A percentile compares a stretch with the other conserved stretches of the same genome.
Conservation (phyloP, 2,329 filamentous ascomycete genomes). For the Sporothrix pallida region DNA sequence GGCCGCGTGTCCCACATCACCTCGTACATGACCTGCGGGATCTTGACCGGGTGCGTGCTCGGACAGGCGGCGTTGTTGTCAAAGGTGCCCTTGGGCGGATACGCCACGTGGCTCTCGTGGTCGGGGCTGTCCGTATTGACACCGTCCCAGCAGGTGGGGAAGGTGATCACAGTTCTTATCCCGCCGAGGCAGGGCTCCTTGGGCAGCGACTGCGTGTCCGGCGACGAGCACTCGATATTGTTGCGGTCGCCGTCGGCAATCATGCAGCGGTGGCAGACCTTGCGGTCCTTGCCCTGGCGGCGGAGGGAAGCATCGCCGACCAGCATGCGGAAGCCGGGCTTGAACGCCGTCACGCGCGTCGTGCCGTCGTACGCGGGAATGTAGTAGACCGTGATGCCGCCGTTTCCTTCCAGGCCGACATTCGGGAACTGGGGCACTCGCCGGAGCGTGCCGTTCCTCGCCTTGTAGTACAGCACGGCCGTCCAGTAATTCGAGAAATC, state of each 20-base stretch:
- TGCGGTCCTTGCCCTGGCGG: constrained; percentile 35
- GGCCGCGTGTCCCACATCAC: constrained; percentile 39
- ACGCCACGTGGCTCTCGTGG: constrained; percentile 44
- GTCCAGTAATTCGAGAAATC: constrained; percentile 48
- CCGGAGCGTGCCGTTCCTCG: constrained; percentile 42
- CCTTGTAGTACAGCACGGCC: constrained; percentile 42
- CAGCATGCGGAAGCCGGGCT: constrained; percentile 19
- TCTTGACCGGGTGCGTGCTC: constrained; percentile 38
- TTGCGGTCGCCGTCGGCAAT: constrained; percentile 33
- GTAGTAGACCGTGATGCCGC: constrained; percentile 49
- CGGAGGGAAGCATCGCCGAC: constrained; percentile 14
- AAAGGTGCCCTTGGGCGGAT: constrained; percentile 35
- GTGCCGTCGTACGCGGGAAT: constrained; percentile 48
- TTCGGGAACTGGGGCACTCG: constrained; percentile 35
- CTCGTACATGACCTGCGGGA: constrained; percentile 40
- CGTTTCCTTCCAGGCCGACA: constrained; percentile 19
- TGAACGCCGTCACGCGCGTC: constrained; percentile 32
- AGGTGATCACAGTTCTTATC: constrained; percentile 52
- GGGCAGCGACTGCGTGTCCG: constrained; percentile 49
- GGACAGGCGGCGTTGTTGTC: constrained; percentile 39
- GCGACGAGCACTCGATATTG: constrained; percentile 42
- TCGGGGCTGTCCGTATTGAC: constrained; percentile 52
- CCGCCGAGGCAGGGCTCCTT: constrained; percentile 47
- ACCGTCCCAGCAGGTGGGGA: constrained; percentile 53
- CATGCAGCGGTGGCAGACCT: constrained; percentile 41